Conservation (phyloP, 257 asterid genomes). For the Nicotiana attenuata region DNA sequence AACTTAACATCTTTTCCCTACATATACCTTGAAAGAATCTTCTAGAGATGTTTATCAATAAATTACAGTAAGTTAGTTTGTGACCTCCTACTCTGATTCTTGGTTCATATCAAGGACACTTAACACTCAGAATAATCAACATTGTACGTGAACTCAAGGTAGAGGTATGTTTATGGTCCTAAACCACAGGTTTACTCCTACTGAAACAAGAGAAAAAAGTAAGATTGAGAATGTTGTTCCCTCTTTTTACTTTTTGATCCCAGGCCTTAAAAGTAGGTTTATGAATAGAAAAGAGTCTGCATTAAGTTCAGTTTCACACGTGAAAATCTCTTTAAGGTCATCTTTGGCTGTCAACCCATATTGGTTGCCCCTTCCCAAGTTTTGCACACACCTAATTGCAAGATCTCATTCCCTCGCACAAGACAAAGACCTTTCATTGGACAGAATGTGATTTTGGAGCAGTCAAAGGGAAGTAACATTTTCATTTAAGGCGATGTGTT, state of each 20-base stretch:
- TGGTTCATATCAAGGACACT: neutral
- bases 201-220: neutral
- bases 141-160: neutral
- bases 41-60: neutral
- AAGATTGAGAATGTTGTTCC: neutral
- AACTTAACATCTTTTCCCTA: neutral
- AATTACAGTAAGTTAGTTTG: neutral
- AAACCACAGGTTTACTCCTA: neutral
- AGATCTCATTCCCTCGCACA: neutral
- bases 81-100: neutral
- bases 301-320: neutral
- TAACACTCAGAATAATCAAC: neutral
- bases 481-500: neutral
- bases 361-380: neutral
- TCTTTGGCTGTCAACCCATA: neutral
- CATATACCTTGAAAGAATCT: neutral
- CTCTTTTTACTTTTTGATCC: neutral
- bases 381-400: neutral
- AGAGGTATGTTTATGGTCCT: neutral
- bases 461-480: neutral
- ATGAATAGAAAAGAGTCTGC: neutral
- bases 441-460: neutral
- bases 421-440: neutral
- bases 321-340: neutral
- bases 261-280: neutral